Evolutionary conservation across 2,329 filamentous ascomycete genomes (phyloP).

Genomic region (Colletotrichum paranaense): DNA sequence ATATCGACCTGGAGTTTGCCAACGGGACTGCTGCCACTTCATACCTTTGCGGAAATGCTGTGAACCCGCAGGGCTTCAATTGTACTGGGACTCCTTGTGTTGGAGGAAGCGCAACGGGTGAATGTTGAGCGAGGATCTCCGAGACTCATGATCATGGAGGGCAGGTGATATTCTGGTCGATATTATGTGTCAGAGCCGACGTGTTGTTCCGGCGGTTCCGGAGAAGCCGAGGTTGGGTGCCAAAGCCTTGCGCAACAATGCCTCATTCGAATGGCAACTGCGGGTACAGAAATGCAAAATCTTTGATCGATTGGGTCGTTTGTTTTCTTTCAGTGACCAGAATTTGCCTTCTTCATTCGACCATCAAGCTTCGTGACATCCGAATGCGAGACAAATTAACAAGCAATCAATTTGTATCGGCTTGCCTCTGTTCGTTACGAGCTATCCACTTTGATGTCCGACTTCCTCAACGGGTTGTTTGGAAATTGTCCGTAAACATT

Average conservation of each 20-base stretch:
- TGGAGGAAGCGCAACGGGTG: background rate
- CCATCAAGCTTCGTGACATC: background rate
- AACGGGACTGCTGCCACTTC: constrained; percentile 8
- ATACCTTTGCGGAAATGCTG: constrained; percentile 10
- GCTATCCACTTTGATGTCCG: too few relatives aligned
- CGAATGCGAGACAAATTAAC: background rate
- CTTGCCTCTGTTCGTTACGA: background rate
- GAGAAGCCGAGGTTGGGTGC: background rate
- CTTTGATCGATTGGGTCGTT: background rate
- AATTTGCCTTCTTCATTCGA: background rate
- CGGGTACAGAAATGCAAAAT: too few relatives aligned
- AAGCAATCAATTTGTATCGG: background rate
- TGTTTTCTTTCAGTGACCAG: background rate
- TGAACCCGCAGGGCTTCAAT: constrained; percentile 8
- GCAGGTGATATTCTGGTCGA: too few relatives aligned
- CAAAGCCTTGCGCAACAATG: background rate
- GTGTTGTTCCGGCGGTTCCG: too few relatives aligned
- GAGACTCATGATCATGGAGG: too few relatives aligned
- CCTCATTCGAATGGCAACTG: background rate
- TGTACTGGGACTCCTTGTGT: constrained; percentile 13
- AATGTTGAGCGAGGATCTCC: background rate
- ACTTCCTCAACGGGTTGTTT: too few relatives aligned
- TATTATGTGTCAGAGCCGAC: background rate
- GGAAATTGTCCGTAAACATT: background rate
- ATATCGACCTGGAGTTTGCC: constrained; percentile 8